A percentile compares a stretch with the other conserved stretches of the same genome.
These are phyloP conservation scores for Arthrobotrys sphaeroides DNA, from an alignment of 2,329 filamentous ascomycete species.

Conservation along the genomic window DNA sequence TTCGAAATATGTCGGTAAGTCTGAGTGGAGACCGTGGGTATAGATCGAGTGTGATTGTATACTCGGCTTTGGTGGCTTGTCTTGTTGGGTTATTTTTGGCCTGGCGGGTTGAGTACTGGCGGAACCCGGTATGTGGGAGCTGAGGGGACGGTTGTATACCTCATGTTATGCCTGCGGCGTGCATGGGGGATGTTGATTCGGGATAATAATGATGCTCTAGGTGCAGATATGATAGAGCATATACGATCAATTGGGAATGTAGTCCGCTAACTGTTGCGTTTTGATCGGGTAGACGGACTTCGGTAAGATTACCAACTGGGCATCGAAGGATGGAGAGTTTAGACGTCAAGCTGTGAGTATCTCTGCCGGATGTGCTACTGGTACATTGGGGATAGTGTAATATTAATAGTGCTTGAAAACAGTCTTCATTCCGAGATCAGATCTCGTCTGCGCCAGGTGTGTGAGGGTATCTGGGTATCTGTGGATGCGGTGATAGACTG, in stretches of 20 bases:
- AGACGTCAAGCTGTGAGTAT: constrained; percentile 45
- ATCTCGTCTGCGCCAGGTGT: constrained; percentile 42
- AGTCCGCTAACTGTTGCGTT: background rate
- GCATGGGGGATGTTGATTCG: too few relatives aligned
- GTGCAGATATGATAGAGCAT: too few relatives aligned
- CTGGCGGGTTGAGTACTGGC: constrained; percentile 12
- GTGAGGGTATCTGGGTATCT: too few relatives aligned
- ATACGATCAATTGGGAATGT: background rate
- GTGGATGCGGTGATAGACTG: too few relatives aligned
- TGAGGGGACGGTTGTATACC: too few relatives aligned
- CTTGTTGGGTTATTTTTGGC: constrained; percentile 13
- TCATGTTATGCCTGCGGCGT: too few relatives aligned
- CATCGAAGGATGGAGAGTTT: constrained; percentile 50
- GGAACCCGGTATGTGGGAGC: constrained; percentile 27
- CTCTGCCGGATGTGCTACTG: background rate
- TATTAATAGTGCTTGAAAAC: background rate
- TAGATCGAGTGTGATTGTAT: constrained; percentile 10
- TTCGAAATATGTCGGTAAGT: constrained; percentile 52
- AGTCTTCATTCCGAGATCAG: constrained; percentile 45
- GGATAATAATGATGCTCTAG: too few relatives aligned
- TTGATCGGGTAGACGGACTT: constrained; percentile 10
- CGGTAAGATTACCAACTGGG: constrained; percentile 40
- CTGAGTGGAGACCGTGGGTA: background rate
- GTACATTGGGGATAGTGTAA: background rate
- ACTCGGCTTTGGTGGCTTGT: constrained; percentile 20